Evolutionary conservation across 176 grass and related monocot genomes (phyloP).

Genomic region (Oryza coarctata): DNA sequence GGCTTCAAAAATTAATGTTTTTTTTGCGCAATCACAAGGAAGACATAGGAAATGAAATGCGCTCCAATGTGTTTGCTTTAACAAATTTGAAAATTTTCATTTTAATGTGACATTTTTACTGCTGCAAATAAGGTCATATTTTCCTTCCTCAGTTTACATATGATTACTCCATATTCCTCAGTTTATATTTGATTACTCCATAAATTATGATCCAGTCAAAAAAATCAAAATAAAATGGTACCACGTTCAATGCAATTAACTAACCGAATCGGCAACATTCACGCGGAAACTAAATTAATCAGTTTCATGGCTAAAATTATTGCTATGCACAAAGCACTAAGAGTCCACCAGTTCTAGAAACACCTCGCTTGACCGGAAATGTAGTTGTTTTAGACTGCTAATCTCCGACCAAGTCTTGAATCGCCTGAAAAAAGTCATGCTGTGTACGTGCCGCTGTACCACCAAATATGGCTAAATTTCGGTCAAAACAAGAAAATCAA

Average conservation of each 20-base stretch:
- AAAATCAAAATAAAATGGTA: too few relatives aligned
- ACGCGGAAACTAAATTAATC: background rate
- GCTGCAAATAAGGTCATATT: too few relatives aligned
- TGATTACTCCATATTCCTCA: too few relatives aligned
- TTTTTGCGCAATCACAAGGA: too few relatives aligned
- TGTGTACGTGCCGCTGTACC: background rate
- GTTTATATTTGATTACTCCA: too few relatives aligned
- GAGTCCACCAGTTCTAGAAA: slow-evolving; percentile 14
- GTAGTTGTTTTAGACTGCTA: background rate
- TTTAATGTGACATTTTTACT: too few relatives aligned
- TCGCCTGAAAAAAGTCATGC: background rate
- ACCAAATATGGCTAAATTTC: background rate
- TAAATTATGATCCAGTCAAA: background rate
- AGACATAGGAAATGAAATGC: background rate
- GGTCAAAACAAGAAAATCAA: background rate
- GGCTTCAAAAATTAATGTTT: too few relatives aligned
- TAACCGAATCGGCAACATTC: background rate
- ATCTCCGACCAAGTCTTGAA: background rate
- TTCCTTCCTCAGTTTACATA: too few relatives aligned
- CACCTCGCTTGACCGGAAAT: background rate
- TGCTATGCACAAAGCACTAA: background rate
- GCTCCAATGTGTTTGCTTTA: too few relatives aligned
- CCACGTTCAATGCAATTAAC: background rate
- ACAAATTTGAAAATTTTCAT: too few relatives aligned
- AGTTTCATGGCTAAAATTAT: background rate